phyloP scores from a whole-genome alignment of 2,329 filamentous ascomycete genomes.

The Didymella pinodella region DNA sequence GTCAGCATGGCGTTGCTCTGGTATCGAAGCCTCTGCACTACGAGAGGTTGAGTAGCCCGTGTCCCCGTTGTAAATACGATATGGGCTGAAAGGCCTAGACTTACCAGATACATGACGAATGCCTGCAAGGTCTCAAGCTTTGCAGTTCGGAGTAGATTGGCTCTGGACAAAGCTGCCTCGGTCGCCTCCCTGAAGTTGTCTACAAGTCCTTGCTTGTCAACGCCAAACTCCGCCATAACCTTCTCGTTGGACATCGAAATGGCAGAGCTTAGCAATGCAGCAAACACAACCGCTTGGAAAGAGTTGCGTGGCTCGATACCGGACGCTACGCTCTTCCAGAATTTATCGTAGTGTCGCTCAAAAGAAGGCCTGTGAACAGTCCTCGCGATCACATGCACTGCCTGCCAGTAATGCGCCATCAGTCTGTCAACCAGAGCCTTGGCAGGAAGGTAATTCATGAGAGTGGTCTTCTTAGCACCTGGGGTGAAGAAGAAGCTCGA shows the following conservation, averaged over 20 bases:
- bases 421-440: constrained; percentile 67
- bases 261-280: constrained; percentile 72
- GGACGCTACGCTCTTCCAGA: constrained; percentile 69
- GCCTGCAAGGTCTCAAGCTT: constrained; percentile 79
- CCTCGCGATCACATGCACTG: constrained; percentile 73
- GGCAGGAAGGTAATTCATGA: constrained; percentile 69
- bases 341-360: constrained; percentile 68
- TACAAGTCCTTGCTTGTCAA: constrained; percentile 65
- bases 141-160: constrained; percentile 75
- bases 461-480: constrained; percentile 53
- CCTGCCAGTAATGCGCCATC: constrained; percentile 71
- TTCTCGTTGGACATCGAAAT: constrained; percentile 69
- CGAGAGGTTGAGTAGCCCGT: not conserved
- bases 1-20: constrained; percentile 10
- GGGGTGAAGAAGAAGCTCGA: constrained; percentile 72
- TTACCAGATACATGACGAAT: constrained; percentile 77
- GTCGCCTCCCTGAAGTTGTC: constrained; percentile 65
- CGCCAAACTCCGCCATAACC: constrained; percentile 62
- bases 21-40: not conserved
- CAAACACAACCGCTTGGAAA: constrained; percentile 73
- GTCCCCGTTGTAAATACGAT: not conserved
- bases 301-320: constrained; percentile 70
- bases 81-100: constrained; percentile 34
- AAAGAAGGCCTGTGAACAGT: constrained; percentile 73
- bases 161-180: constrained; percentile 71